Percentiles rank a stretch among this genome's conserved stretches.
These are phyloP conservation scores for Colletotrichum camelliae DNA, from an alignment of 2,329 filamentous ascomycete species.

Conservation along the genomic window DNA sequence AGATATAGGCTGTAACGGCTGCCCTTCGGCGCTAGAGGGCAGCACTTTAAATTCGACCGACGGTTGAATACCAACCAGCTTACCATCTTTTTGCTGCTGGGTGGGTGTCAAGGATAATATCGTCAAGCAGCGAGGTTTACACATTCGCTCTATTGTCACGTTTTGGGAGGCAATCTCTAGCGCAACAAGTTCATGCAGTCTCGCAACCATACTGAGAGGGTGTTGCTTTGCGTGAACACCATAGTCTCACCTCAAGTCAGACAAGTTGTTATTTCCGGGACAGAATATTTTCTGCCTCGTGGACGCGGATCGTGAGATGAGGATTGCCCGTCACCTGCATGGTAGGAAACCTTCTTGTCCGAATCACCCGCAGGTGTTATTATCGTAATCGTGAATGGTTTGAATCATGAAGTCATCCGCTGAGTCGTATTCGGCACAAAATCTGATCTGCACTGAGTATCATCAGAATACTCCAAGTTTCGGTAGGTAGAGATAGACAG, in stretches of 20 bases:
- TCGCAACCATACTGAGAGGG: not conserved
- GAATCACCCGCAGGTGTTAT: rapidly evolving
- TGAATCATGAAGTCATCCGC: not conserved
- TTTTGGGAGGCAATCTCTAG: not conserved
- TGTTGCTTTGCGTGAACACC: rapidly evolving
- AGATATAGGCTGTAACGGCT: not conserved
- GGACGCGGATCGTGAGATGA: not conserved
- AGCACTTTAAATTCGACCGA: not conserved
- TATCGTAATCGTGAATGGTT: no score
- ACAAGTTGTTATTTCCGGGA: rapidly evolving
- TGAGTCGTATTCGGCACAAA: not conserved
- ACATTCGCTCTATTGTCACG: rapidly evolving
- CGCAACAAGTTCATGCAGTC: not conserved
- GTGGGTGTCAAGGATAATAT: rapidly evolving
- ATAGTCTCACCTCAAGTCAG: not conserved
- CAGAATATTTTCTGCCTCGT: not conserved
- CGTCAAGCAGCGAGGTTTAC: rapidly evolving
- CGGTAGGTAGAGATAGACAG: rapidly evolving
- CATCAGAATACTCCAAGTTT: rapidly evolving
- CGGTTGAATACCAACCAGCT: not conserved
- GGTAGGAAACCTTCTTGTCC: not conserved
- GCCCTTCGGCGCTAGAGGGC: not conserved
- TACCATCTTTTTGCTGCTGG: not conserved
- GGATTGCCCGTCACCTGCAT: not conserved
- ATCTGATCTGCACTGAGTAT: not conserved